Evolutionary conservation across 2,329 filamentous ascomycete genomes (phyloP).

Genomic region (Emydomyces testavorans): DNA sequence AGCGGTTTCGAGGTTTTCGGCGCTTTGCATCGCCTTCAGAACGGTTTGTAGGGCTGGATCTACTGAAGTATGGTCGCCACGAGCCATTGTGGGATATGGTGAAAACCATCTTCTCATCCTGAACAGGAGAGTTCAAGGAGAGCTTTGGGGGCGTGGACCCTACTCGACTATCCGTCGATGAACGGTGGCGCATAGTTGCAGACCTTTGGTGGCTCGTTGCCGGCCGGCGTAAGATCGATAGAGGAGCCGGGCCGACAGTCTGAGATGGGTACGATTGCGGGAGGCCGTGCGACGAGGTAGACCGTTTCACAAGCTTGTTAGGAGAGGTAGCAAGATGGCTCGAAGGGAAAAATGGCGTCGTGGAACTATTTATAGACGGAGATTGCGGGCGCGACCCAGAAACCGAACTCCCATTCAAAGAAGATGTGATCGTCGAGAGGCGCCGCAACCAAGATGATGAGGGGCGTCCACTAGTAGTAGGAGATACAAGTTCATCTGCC

Average conservation of each 20-base stretch:
- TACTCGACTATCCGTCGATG: conserved; percentile 22
- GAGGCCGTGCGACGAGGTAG: conserved; percentile 43
- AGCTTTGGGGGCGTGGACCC: conserved; percentile 1
- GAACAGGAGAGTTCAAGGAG: conserved; percentile 17
- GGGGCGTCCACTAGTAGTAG: conserved; percentile 27
- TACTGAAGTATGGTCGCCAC: conserved; percentile 34
- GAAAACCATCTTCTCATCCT: conserved; percentile 6
- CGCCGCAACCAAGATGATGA: conserved; percentile 47
- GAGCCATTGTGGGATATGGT: conserved; percentile 12
- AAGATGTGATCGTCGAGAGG: conserved; percentile 42
- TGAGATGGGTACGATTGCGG: conserved; percentile 28
- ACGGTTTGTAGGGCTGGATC: conserved; percentile 20
- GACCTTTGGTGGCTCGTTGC: conserved; percentile 54
- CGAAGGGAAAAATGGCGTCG: conserved; percentile 35
- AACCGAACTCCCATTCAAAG: conserved; percentile 36
- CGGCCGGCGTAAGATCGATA: conserved; percentile 43
- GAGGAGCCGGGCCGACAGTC: conserved; percentile 33
- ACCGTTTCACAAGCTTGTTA: conserved; percentile 54
- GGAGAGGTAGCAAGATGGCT: conserved; percentile 29
- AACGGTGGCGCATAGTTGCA: conserved; percentile 40
- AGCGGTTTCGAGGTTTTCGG: conserved; percentile 28
- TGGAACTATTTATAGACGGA: conserved; percentile 44
- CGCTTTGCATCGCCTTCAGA: conserved; percentile 24
- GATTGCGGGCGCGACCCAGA: conserved; percentile 42
- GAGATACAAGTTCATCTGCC: conserved; percentile 19